Conservation (phyloP, 331 rosid species). For the Rhamnella rubrinervis region DNA sequence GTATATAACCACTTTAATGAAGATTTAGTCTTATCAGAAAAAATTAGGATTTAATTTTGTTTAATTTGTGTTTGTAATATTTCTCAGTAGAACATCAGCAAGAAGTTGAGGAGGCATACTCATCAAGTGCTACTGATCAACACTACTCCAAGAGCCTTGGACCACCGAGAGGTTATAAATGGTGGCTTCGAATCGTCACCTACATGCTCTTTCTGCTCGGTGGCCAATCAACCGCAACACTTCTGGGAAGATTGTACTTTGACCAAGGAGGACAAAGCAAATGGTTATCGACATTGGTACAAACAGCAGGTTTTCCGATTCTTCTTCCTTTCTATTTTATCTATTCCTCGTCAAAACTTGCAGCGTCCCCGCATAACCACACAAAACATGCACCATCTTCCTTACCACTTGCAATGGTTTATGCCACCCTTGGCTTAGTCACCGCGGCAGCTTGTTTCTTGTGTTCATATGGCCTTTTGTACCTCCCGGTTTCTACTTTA, state of each 20-base stretch:
- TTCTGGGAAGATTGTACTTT: slow-evolving; percentile 4
- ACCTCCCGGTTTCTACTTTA: slow-evolving; percentile 4
- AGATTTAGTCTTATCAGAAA: no score
- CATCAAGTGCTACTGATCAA: no score
- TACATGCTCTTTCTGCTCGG: not conserved
- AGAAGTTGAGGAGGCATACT: no score
- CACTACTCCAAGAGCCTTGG: not conserved
- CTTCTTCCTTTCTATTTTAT: not conserved
- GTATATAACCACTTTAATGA: no score
- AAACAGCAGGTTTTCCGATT: not conserved
- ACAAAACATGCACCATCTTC: no score
- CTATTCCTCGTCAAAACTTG: not conserved
- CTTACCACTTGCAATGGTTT: not conserved
- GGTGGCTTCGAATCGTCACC: not conserved
- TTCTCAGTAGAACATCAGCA: no score
- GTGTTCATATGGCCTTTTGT: not conserved
- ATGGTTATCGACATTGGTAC: not conserved
- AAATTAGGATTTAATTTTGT: no score
- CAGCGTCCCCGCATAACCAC: not conserved
- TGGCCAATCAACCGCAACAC: slow-evolving; percentile 3
- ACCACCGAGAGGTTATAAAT: not conserved
- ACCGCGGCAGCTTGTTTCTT: not conserved
- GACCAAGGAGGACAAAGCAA: slow-evolving; percentile 12
- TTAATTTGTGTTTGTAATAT: no score
- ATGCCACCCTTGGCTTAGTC: not conserved